Conservation (phyloP, 202 grass and related monocot species). For the Cymbopogon flexuosus region DNA sequence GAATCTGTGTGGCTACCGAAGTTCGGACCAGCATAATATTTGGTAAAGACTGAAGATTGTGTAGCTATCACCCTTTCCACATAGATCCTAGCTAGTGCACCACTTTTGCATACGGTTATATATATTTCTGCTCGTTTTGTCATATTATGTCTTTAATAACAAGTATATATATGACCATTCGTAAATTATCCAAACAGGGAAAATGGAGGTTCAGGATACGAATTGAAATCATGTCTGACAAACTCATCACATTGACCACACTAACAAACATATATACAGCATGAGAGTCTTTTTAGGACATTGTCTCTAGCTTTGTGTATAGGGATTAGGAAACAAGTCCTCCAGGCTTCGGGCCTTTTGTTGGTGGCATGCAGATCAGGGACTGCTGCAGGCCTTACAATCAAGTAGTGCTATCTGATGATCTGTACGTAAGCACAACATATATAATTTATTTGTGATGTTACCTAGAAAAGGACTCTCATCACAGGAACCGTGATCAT, state of each 20-base stretch:
- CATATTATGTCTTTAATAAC: not conserved
- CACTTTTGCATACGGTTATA: not conserved
- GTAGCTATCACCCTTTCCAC: not conserved
- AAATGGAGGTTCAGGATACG: not conserved
- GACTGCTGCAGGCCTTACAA: not conserved
- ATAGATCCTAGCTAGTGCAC: not conserved
- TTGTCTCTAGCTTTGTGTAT: not conserved
- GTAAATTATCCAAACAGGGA: not conserved
- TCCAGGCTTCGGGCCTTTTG: not conserved
- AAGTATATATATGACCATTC: not conserved
- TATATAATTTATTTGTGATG: not conserved
- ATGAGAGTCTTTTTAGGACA: not conserved
- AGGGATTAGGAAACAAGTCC: not conserved
- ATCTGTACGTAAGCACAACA: not conserved
- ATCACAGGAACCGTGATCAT: not conserved
- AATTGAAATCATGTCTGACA: not conserved
- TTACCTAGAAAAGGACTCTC: not conserved
- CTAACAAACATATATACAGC: not conserved
- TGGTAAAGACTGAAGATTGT: not conserved
- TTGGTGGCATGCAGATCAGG: not conserved
- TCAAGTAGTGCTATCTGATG: not conserved
- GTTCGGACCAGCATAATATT: not conserved
- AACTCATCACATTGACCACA: not conserved
- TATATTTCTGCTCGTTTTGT: not conserved
- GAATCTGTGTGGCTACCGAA: not conserved